Evolutionary conservation across 495 filamentous ascomycete species (phyloP).

Genomic region (Aspergillus avenaceus): DNA sequence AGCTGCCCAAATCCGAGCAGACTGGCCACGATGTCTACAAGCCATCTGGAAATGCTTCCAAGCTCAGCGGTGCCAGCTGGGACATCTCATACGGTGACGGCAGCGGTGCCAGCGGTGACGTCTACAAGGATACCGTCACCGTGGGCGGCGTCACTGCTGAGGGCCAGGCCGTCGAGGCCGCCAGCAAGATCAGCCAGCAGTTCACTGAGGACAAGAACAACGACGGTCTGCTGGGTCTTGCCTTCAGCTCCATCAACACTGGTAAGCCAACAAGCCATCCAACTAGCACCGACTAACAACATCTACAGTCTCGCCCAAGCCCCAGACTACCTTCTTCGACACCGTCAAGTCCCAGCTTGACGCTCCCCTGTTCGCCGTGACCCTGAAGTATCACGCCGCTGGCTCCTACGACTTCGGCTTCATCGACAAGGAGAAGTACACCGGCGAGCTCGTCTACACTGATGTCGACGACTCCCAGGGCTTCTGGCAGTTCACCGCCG

Average conservation of each 20-base stretch:
- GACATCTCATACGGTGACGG: constrained; percentile 69
- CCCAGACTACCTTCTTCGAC: constrained; percentile 69
- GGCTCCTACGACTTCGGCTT: constrained; percentile 74
- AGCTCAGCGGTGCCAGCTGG: constrained; percentile 57
- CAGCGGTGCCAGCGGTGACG: constrained; percentile 58
- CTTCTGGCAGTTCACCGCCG: constrained; percentile 67
- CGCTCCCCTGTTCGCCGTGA: constrained; percentile 62
- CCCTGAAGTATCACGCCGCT: constrained; percentile 58
- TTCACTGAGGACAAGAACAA: constrained; percentile 58
- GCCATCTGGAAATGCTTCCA: constrained; percentile 45
- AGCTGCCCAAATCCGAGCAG: constrained; percentile 41
- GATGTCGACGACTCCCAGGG: constrained; percentile 56
- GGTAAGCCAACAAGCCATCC: constrained; percentile 12
- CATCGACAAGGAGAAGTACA: constrained; percentile 61
- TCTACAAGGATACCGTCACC: constrained; percentile 66
- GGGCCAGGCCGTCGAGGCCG: constrained; percentile 67
- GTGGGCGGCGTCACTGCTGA: constrained; percentile 61
- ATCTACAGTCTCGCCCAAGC: constrained; percentile 45
- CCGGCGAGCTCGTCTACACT: constrained; percentile 57
- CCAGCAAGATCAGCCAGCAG: constrained; percentile 51
- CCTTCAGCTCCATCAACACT: constrained; percentile 67
- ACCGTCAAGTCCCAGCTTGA: constrained; percentile 58
- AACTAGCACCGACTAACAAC: background rate
- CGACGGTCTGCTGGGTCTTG: constrained; percentile 71
- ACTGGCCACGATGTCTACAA: constrained; percentile 61